These are phyloP conservation scores for Poterioochromonas sp. DNA, from an alignment of 352 stramenopile species.

Conservation along the genomic window DNA sequence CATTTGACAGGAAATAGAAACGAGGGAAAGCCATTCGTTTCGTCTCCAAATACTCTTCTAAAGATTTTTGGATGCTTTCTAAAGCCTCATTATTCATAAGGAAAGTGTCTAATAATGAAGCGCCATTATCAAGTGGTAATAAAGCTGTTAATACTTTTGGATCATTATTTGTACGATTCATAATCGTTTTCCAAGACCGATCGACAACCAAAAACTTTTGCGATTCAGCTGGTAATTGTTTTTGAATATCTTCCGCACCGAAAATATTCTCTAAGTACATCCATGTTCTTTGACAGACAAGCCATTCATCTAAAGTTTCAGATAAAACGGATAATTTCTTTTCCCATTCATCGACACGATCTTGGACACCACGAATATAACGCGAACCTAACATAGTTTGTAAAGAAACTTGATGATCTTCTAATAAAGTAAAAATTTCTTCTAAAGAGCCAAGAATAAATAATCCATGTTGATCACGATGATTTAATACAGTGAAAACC, in stretches of 20 bases:
- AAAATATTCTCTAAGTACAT: conserved; percentile 89
- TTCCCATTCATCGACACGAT: conserved; percentile 75
- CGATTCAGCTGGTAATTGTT: conserved; percentile 80
- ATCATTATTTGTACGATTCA: conserved; percentile 63
- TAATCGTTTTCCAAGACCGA: conserved; percentile 59
- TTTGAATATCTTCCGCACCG: conserved; percentile 80
- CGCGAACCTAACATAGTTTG: conserved; percentile 82
- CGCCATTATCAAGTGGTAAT: conserved; percentile 49
- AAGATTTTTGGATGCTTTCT: conserved; percentile 77
- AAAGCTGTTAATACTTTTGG: conserved; percentile 64
- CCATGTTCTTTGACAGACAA: conserved; percentile 80
- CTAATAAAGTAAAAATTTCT: conserved; percentile 70
- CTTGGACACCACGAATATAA: conserved; percentile 76
- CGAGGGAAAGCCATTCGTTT: conserved; percentile 77
- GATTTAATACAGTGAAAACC: conserved; percentile 67
- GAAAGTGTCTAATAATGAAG: conserved; percentile 66
- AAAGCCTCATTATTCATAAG: conserved; percentile 66
- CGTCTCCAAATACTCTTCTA: conserved; percentile 80
- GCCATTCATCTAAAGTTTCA: conserved; percentile 82
- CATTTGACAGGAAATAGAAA: conserved; percentile 81
- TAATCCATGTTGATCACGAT: conserved; percentile 54
- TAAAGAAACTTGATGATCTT: conserved; percentile 80
- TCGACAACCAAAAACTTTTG: conserved; percentile 54
- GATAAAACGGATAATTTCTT: conserved; percentile 69
- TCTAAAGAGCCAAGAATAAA: conserved; percentile 78